Percentiles rank a stretch among this genome's conserved stretches.
These are phyloP conservation scores for Stephania cephalantha DNA, from an alignment of 164 flowering plant species.

Conservation along the genomic window DNA sequence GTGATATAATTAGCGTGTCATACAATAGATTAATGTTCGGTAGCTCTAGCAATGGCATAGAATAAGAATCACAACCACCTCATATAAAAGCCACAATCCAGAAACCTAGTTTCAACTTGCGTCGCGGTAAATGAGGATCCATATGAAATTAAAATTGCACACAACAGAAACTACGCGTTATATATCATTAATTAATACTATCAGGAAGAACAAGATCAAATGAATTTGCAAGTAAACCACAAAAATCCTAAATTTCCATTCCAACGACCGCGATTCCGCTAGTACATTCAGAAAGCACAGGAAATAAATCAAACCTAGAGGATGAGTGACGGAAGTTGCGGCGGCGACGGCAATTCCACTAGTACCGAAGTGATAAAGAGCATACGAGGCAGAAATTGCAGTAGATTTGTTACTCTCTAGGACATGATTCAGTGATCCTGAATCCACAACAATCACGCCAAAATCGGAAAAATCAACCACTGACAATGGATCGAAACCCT, in stretches of 20 bases:
- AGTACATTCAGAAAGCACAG: not conserved
- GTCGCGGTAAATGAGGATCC: no score
- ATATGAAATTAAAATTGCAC: no score
- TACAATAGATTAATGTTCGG: no score
- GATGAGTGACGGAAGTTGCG: slow-evolving; percentile 80
- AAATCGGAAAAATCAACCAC: not conserved
- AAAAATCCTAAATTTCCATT: not conserved
- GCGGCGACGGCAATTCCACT: slow-evolving; percentile 78
- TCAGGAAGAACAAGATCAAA: no score
- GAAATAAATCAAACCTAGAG: slow-evolving; percentile 48
- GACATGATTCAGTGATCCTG: slow-evolving; percentile 18
- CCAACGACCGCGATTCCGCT: not conserved
- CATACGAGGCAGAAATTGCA: slow-evolving; percentile 36
- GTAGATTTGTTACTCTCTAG: slow-evolving; percentile 27
- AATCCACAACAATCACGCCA: not conserved
- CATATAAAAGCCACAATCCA: no score
- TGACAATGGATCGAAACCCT: not conserved
- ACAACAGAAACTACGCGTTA: no score
- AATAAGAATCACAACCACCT: no score
- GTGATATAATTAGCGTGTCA: no score
- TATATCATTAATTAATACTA: no score
- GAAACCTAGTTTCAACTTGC: no score
- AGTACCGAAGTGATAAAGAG: slow-evolving; percentile 59
- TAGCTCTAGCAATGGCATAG: no score
- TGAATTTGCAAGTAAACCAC: not conserved